phyloP scores from a whole-genome alignment of 2,329 filamentous ascomycete genomes.

The Nannizzia gypsea region DNA sequence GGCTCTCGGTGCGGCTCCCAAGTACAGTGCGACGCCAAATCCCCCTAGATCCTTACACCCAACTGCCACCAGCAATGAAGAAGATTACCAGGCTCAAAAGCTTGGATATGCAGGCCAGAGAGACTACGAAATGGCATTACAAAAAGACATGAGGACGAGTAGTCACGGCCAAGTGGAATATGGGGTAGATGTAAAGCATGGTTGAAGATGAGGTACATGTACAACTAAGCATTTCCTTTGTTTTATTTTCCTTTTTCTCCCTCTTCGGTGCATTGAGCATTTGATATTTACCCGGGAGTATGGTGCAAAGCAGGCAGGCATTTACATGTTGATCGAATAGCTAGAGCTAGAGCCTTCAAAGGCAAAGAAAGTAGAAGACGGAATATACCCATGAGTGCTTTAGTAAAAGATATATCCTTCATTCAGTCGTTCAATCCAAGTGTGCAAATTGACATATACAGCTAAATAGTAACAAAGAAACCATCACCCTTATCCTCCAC shows the following conservation, averaged over 20 bases:
- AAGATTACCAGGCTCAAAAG: slow-evolving; percentile 31
- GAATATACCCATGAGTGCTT: not conserved
- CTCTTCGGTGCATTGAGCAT: not conserved
- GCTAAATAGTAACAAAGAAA: slow-evolving; percentile 34
- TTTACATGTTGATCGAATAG: not conserved
- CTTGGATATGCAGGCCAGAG: slow-evolving; percentile 33
- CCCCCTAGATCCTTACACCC: not conserved
- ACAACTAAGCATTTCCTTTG: not conserved
- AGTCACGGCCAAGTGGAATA: slow-evolving; percentile 27
- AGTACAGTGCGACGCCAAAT: slow-evolving; percentile 17
- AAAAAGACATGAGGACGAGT: slow-evolving; percentile 23
- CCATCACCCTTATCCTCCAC: slow-evolving; percentile 44
- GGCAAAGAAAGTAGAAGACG: not conserved
- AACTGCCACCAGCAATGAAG: slow-evolving; percentile 4
- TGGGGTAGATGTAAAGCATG: slow-evolving; percentile 24
- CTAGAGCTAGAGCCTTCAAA: not conserved
- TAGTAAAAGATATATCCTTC: not conserved
- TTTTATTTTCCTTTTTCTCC: not conserved
- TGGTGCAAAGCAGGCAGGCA: not conserved
- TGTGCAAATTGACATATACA: not conserved
- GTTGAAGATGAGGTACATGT: slow-evolving; percentile 5
- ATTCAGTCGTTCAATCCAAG: not conserved
- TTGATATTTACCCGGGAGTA: not conserved
- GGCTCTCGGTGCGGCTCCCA: slow-evolving; percentile 14
- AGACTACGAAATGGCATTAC: slow-evolving; percentile 22